A percentile compares a stretch with the other conserved stretches of the same genome.
phyloP scores from a whole-genome alignment of 2,329 filamentous ascomycete species.

The Epicoccum sorghinum region DNA sequence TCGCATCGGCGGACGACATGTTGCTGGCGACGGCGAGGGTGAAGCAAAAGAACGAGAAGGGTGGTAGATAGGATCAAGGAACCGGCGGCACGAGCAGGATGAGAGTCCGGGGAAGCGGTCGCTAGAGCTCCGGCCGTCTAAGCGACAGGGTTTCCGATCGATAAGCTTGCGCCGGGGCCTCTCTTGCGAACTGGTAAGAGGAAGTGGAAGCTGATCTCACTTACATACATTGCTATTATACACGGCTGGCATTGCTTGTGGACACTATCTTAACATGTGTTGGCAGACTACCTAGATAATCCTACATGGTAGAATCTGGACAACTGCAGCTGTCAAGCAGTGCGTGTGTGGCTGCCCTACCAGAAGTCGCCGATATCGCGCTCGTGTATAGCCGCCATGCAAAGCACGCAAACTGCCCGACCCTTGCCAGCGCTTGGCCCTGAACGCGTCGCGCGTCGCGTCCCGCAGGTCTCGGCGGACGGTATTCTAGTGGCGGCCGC shows the following conservation, averaged over 20 bases:
- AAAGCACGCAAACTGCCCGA: slow-evolving; percentile 7
- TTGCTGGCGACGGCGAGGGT: slow-evolving; percentile 23
- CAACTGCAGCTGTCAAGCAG: background rate
- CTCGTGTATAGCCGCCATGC: slow-evolving; percentile 15
- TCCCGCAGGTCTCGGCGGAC: slow-evolving; percentile 14
- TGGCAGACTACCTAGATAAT: no score
- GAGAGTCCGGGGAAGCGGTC: slow-evolving; percentile 35
- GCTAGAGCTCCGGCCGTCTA: background rate
- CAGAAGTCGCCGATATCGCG: slow-evolving; percentile 12
- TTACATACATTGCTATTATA: no score
- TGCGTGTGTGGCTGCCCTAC: slow-evolving; percentile 8
- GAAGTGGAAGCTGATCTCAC: no score
- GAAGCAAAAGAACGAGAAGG: slow-evolving; percentile 7
- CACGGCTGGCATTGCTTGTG: no score
- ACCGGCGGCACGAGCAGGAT: slow-evolving; percentile 18
- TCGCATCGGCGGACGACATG: slow-evolving; percentile 59
- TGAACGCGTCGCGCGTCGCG: slow-evolving; percentile 12
- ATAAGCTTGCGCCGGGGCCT: background rate
- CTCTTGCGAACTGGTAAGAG: background rate
- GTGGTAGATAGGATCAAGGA: slow-evolving; percentile 16
- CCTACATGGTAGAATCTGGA: no score
- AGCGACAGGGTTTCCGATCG: background rate
- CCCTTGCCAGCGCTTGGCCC: background rate
- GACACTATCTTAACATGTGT: no score
- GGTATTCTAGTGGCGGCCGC: background rate